Percentiles rank a stretch among this genome's conserved stretches.
These are phyloP conservation scores for Panellus pusillus DNA, from an alignment of 768 basidiomycete genomes.

Conservation along the genomic window DNA sequence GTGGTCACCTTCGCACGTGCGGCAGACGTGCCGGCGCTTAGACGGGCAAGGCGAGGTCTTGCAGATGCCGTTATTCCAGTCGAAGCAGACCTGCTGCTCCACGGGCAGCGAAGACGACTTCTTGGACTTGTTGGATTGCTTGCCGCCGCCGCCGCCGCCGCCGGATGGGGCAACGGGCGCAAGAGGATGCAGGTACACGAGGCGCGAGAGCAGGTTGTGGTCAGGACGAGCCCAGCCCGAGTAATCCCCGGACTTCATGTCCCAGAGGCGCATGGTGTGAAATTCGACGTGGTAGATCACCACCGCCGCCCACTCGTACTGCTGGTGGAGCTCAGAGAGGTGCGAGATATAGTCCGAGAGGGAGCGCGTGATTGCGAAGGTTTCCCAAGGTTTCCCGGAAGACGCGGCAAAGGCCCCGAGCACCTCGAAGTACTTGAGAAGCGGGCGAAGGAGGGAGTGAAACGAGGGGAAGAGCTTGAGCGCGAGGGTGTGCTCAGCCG, in stretches of 20 bases:
- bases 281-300: constrained; percentile 19
- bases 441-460: neutral
- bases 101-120: neutral
- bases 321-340: constrained; percentile 16
- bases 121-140: neutral
- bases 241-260: neutral
- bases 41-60: constrained; percentile 13
- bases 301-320: constrained; percentile 19
- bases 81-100: constrained; percentile 15
- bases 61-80: constrained; percentile 16
- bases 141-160: no score
- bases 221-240: constrained; percentile 3
- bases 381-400: constrained; percentile 9
- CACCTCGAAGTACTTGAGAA: constrained; percentile 2
- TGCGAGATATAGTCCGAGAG: constrained; percentile 13
- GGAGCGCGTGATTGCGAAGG: constrained; percentile 8
- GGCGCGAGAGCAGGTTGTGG: neutral
- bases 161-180: neutral
- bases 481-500: neutral
- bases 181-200: constrained; percentile 11
- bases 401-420: neutral
- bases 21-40: constrained; percentile 13
- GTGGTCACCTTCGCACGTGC: constrained; percentile 8
- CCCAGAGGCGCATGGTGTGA: constrained; percentile 7
- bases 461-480: neutral